Percentiles rank a stretch among this genome's conserved stretches.
phyloP scores from a whole-genome alignment of 371 early-diverging fungal genomes.

The Thermomucor indicae-seudaticae region DNA sequence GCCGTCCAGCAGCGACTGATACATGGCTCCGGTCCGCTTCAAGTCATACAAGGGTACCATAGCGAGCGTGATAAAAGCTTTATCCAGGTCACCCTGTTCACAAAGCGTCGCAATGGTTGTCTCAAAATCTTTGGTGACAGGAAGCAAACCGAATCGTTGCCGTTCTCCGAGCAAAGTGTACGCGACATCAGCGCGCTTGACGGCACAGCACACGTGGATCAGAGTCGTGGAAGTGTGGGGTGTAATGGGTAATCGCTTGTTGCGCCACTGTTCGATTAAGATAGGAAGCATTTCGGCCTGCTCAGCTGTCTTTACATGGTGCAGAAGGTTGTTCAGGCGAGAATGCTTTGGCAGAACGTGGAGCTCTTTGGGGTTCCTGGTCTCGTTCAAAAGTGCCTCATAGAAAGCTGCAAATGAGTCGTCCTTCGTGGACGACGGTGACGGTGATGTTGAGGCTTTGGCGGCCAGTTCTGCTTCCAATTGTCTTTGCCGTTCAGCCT shows the following conservation, averaged over 20 bases:
- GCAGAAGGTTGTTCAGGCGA: conserved; percentile 13
- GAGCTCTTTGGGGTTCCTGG: conserved; percentile 8
- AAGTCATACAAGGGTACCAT: conserved; percentile 10
- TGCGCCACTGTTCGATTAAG: conserved; percentile 38
- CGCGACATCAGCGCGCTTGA: conserved; percentile 27
- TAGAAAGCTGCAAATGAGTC: conserved; percentile 3
- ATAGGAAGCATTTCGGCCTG: conserved; percentile 20
- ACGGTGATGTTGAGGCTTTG: background rate
- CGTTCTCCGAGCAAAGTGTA: conserved; percentile 34
- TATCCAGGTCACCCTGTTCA: conserved; percentile 3
- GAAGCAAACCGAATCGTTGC: conserved; percentile 26
- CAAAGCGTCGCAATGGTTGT: conserved; percentile 4
- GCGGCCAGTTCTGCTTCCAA: conserved; percentile 3
- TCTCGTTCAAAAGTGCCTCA: conserved; percentile 8
- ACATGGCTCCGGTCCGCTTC: conserved; percentile 11
- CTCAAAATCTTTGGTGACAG: conserved; percentile 9
- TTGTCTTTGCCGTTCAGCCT: conserved; percentile 8
- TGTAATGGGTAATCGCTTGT: conserved; percentile 24
- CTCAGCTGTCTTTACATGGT: conserved; percentile 6
- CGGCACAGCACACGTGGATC: conserved; percentile 21
- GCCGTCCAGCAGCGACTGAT: conserved; percentile 6
- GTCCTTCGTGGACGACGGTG: background rate
- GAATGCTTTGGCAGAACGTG: conserved; percentile 11
- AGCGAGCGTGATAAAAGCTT: conserved; percentile 15
- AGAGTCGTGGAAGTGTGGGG: conserved; percentile 15